A percentile compares a stretch with the other conserved stretches of the same genome.
phyloP scores from a whole-genome alignment of 805 yeast genomes.

The Komagataella kurtzmanii region DNA sequence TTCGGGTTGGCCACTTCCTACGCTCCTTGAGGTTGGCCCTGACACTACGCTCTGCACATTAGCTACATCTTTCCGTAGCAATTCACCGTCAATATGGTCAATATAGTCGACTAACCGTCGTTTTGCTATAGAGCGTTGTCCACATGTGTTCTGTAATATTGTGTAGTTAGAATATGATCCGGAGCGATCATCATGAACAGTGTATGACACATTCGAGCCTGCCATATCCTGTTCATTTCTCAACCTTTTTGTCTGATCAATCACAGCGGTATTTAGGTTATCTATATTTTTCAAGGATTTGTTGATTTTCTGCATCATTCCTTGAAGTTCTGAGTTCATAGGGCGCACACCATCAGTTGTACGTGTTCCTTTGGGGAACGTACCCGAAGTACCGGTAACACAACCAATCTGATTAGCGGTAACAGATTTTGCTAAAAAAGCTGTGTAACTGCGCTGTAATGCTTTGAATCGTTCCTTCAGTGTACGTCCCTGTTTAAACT shows the following conservation, averaged over 20 bases:
- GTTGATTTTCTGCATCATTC: not conserved
- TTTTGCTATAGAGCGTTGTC: not conserved
- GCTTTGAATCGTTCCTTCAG: not conserved
- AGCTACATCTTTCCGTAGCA: not conserved
- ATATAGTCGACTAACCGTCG: not conserved
- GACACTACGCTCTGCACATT: not conserved
- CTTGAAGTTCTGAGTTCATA: not conserved
- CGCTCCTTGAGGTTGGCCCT: not conserved
- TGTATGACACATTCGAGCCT: not conserved
- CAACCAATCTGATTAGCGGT: too few species aligned
- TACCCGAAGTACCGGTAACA: not conserved
- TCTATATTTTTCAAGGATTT: not conserved
- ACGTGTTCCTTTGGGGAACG: not conserved
- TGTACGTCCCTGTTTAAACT: not conserved
- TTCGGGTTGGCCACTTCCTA: not conserved
- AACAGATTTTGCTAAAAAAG: not conserved
- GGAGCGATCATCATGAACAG: not conserved
- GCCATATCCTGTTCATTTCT: not conserved
- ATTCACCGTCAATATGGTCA: not conserved
- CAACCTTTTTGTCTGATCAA: not conserved
- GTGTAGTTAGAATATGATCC: not conserved
- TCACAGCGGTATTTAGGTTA: not conserved
- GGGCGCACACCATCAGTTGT: not conserved
- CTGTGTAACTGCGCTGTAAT: not conserved
- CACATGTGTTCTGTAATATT: not conserved